A percentile compares a stretch with the other conserved stretches of the same genome.
phyloP scores from a whole-genome alignment of 129 eudicot genomes.

The Mikania micrantha region DNA sequence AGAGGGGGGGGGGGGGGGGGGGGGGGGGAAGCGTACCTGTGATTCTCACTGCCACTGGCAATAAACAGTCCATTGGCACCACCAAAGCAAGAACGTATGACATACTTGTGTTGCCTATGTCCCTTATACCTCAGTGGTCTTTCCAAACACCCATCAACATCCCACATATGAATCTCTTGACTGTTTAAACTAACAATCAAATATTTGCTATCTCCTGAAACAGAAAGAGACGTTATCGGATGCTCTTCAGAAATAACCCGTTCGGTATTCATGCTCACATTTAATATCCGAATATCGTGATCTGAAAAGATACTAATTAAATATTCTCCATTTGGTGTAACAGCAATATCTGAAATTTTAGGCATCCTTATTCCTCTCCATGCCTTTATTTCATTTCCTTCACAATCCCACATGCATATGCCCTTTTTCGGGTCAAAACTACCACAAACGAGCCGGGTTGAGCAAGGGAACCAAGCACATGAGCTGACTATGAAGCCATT shows the following conservation, averaged over 20 bases:
- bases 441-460: conserved; percentile 73
- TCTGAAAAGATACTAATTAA: conserved; percentile 66
- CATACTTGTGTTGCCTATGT: conserved; percentile 71
- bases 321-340: conserved; percentile 73
- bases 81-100: conserved; percentile 91
- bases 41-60: conserved; percentile 94
- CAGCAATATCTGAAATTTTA: conserved; percentile 75
- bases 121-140: conserved; percentile 63
- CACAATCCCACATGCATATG: conserved; percentile 84
- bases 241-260: conserved; percentile 73
- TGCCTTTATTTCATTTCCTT: conserved; percentile 71
- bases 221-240: conserved; percentile 67
- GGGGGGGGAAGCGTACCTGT: conserved; percentile 42
- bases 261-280: conserved; percentile 57
- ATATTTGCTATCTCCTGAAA: conserved; percentile 64
- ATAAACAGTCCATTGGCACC: conserved; percentile 66
- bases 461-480: conserved; percentile 95
- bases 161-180: conserved; percentile 97
- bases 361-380: conserved; percentile 95
- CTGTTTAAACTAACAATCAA: conserved; percentile 73
- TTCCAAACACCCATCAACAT: conserved; percentile 53
- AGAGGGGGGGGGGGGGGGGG: not conserved
- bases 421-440: conserved; percentile 80
- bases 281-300: conserved; percentile 62
- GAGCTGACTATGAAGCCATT: conserved; percentile 63